Percentiles rank a stretch among this genome's conserved stretches.
Conservation (phyloP, 2,329 filamentous ascomycete genomes). For the Verruconis gallopava region DNA sequence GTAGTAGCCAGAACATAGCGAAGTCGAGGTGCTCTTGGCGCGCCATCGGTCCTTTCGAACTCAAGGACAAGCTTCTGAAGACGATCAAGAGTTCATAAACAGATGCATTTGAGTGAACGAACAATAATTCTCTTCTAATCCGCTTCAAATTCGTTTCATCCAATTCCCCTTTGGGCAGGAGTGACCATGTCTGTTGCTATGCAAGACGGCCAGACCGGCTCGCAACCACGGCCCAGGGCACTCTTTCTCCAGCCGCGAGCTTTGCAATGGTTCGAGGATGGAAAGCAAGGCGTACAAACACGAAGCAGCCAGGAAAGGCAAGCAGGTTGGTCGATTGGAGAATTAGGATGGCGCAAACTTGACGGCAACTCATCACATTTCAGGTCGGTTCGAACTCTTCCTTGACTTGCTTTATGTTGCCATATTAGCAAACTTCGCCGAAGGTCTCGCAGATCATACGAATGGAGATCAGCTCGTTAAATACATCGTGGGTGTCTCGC, state of each 20-base stretch:
- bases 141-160: no score
- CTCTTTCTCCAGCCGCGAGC: constrained; percentile 6
- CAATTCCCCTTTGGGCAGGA: no score
- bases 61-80: no score
- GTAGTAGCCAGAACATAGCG: no score
- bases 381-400: constrained; percentile 36
- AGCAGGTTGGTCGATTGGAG: constrained; percentile 2
- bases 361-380: no score
- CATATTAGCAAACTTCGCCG: constrained; percentile 39
- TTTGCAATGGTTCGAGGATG: constrained; percentile 9
- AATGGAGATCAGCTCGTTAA: constrained; percentile 32
- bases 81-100: no score
- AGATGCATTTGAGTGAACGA: no score
- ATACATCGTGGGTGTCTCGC: constrained; percentile 23
- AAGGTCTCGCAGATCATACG: constrained; percentile 34
- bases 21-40: no score
- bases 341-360: no score
- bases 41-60: no score
- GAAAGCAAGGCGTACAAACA: constrained; percentile 1
- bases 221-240: not conserved
- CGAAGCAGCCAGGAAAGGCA: constrained; percentile 6
- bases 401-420: constrained; percentile 38
- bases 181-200: not conserved
- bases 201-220: not conserved
- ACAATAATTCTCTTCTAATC: no score